Evolutionary conservation across 2,329 filamentous ascomycete species (phyloP).

Genomic region (Sporothrix inflata): DNA sequence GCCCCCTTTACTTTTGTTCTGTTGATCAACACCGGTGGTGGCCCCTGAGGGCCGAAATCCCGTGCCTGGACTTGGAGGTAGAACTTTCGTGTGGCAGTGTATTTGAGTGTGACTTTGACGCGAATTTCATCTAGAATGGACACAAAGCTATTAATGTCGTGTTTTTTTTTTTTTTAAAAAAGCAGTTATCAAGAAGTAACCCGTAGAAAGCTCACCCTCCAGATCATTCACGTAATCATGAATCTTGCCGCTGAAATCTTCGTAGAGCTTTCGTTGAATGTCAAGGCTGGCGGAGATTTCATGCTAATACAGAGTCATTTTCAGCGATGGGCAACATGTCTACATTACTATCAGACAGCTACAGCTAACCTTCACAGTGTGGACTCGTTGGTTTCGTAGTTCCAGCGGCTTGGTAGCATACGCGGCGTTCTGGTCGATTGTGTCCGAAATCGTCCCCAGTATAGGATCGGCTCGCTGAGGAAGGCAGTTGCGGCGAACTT

Average conservation of each 20-base stretch:
- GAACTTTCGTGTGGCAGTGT: slow-evolving; percentile 76
- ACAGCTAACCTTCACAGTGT: slow-evolving; percentile 72
- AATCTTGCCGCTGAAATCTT: slow-evolving; percentile 79
- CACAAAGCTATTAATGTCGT: no score
- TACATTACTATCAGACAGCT: not conserved
- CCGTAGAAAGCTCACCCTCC: slow-evolving; percentile 53
- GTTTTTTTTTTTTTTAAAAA: no score
- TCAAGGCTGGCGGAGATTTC: slow-evolving; percentile 32
- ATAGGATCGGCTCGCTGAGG: slow-evolving; percentile 65
- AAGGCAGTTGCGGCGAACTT: slow-evolving; percentile 70
- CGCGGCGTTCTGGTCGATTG: slow-evolving; percentile 79
- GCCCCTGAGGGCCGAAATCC: slow-evolving; percentile 61
- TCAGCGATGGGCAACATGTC: not conserved
- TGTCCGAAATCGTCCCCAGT: slow-evolving; percentile 65
- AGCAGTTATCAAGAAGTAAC: no score
- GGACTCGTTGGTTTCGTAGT: slow-evolving; percentile 84
- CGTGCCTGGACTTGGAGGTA: slow-evolving; percentile 68
- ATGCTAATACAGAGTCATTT: not conserved
- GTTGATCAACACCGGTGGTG: slow-evolving; percentile 68
- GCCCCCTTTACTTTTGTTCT: slow-evolving; percentile 70
- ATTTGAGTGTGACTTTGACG: slow-evolving; percentile 57
- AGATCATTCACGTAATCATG: slow-evolving; percentile 59
- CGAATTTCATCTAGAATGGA: slow-evolving; percentile 27
- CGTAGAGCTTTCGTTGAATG: slow-evolving; percentile 71
- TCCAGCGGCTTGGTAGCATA: slow-evolving; percentile 82